Conservation (phyloP, 2,329 filamentous ascomycete genomes). For the Aphanoascus verrucosus region DNA sequence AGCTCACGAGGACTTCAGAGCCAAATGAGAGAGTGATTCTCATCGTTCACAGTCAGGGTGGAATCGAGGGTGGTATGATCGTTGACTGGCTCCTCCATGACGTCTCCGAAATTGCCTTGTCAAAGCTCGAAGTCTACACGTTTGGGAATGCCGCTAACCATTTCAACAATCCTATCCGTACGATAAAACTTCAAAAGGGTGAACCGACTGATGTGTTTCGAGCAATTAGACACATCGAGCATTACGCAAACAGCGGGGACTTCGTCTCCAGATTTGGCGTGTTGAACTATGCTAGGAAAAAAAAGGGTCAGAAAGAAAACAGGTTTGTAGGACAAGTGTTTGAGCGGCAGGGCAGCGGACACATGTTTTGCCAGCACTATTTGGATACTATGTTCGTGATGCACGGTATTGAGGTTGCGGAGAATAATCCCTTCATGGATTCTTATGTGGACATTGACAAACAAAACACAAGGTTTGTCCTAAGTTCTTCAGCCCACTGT, state of each 20-base stretch:
- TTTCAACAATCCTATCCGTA: constrained; percentile 4
- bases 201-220: not conserved
- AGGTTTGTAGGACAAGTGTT: constrained; percentile 4
- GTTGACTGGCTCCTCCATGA: constrained; percentile 6
- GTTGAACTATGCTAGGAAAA: not conserved
- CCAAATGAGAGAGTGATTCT: constrained; percentile 6
- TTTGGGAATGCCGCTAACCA: constrained; percentile 8
- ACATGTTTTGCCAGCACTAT: constrained; percentile 9
- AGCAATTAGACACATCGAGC: constrained; percentile 5
- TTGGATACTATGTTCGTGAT: constrained; percentile 8
- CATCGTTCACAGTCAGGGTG: constrained; percentile 7
- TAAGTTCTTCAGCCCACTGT: not conserved
- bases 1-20: not conserved
- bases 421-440: constrained; percentile 4
- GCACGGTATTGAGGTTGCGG: not conserved
- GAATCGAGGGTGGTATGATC: constrained; percentile 2
- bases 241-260: constrained; percentile 8
- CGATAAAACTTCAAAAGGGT: not conserved
- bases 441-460: constrained; percentile 1
- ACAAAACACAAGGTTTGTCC: not conserved
- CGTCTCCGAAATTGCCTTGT: not conserved
- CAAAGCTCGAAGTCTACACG: constrained; percentile 9
- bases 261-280: constrained; percentile 7
- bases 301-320: not conserved
- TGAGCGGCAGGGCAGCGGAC: constrained; percentile 1